Conservation (phyloP, 352 stramenopile species). For the Pythium coloratum region DNA sequence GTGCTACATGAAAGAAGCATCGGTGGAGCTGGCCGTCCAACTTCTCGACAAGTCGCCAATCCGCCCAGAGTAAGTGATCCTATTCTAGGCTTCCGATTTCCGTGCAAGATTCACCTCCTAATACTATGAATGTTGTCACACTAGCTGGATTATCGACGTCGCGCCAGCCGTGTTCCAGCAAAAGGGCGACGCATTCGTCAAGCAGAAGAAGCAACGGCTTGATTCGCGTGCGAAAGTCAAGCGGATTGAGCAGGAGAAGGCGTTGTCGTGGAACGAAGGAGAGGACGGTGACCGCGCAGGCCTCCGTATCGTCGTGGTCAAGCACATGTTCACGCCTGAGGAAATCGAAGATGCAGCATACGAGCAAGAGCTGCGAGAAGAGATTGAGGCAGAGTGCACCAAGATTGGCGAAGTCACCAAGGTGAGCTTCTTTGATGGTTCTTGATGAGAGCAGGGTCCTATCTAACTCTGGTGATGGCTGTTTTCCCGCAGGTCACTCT, state of each 20-base stretch:
- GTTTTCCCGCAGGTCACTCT: conserved; percentile 92
- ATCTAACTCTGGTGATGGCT: conserved; percentile 13
- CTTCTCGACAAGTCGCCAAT: conserved; percentile 91
- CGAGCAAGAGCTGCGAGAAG: conserved; percentile 68
- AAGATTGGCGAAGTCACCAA: conserved; percentile 86
- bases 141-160: conserved; percentile 74
- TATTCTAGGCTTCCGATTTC: conserved; percentile 26
- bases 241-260: conserved; percentile 87
- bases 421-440: conserved; percentile 28
- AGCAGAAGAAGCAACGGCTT: conserved; percentile 79
- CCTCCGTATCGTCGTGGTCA: conserved; percentile 95
- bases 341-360: conserved; percentile 86
- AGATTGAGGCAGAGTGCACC: conserved; percentile 82
- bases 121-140: conserved; percentile 1
- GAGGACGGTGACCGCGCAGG: conserved; percentile 90
- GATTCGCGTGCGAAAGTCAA: conserved; percentile 86
- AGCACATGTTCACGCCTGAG: conserved; percentile 93
- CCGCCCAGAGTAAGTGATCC: conserved; percentile 69
- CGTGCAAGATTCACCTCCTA: background rate
- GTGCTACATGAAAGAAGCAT: conserved; percentile 95
- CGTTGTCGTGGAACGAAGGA: conserved; percentile 94
- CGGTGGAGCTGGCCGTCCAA: conserved; percentile 93
- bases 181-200: conserved; percentile 78
- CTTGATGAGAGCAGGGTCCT: background rate
- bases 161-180: conserved; percentile 88